These are phyloP conservation scores for Drechslerella coelobrocha DNA, from an alignment of 2,329 filamentous ascomycete genomes.

Conservation along the genomic window DNA sequence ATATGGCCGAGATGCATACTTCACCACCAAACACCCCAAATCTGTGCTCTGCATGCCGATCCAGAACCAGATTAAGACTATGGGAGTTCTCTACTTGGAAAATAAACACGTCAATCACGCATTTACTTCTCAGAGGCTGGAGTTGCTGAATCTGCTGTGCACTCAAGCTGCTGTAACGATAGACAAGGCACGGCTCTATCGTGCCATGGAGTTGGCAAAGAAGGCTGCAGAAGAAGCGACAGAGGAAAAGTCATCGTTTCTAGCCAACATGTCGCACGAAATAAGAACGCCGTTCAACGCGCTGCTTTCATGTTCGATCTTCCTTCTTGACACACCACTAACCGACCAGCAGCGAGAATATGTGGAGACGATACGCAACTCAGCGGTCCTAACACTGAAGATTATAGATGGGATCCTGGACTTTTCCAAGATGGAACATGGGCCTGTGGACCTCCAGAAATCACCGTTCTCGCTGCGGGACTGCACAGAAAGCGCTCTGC, in stretches of 20 bases:
- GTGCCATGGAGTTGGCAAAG: conserved; percentile 55
- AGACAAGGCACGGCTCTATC: conserved; percentile 55
- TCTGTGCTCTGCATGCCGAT: conserved; percentile 55
- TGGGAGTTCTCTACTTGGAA: conserved; percentile 55
- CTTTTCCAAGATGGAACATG: conserved; percentile 69
- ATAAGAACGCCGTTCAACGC: conserved; percentile 71
- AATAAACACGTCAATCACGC: conserved; percentile 55
- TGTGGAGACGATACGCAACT: conserved; percentile 67
- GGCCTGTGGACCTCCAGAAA: conserved; percentile 67
- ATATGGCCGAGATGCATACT: conserved; percentile 55
- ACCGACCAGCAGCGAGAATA: conserved; percentile 65
- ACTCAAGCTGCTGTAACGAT: conserved; percentile 55
- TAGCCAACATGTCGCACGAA: conserved; percentile 71
- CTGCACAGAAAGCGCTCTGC: conserved; percentile 62
- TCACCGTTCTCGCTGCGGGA: conserved; percentile 64
- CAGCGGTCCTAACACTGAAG: conserved; percentile 66
- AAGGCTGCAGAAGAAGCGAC: conserved; percentile 64
- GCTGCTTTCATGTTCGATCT: conserved; percentile 67
- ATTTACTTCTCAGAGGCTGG: conserved; percentile 54
- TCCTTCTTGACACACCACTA: conserved; percentile 66
- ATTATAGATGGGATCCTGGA: conserved; percentile 73
- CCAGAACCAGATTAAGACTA: conserved; percentile 55
- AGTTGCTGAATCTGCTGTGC: conserved; percentile 55
- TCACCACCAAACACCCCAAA: conserved; percentile 53
- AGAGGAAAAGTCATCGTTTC: conserved; percentile 68